Percentiles rank a stretch among this genome's conserved stretches.
Conservation (phyloP, 768 basidiomycete species). For the Phaeotremella fagi region DNA sequence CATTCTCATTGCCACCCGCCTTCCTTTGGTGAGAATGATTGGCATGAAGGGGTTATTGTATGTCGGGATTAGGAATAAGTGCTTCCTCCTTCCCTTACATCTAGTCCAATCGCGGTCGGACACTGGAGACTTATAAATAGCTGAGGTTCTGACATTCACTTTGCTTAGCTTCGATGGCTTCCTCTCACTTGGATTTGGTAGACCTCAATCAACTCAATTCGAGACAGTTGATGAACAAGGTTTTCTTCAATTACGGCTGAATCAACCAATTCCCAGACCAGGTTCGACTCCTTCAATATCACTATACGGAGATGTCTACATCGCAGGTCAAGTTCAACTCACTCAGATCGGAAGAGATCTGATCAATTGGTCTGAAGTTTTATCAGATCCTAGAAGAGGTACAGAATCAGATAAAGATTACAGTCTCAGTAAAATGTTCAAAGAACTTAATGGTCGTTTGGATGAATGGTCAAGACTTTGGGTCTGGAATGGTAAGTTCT, state of each 20-base stretch:
- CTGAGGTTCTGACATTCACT: too few relatives aligned
- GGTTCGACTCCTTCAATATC: constrained; percentile 14
- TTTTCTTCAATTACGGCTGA: constrained; percentile 24
- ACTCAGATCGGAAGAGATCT: constrained; percentile 36
- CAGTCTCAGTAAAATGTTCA: constrained; percentile 25
- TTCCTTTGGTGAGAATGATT: too few relatives aligned
- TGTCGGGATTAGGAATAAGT: too few relatives aligned
- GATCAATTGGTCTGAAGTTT: constrained; percentile 29
- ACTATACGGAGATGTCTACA: constrained; percentile 32
- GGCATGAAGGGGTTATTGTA: too few relatives aligned
- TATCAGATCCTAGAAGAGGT: constrained; percentile 15
- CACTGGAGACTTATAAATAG: too few relatives aligned
- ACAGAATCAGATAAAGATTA: constrained; percentile 27
- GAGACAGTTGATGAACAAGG: constrained; percentile 34
- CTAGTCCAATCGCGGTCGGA: too few relatives aligned
- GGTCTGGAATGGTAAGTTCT: constrained; percentile 34
- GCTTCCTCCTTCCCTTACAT: too few relatives aligned
- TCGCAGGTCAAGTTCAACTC: constrained; percentile 33
- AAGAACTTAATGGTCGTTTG: constrained; percentile 26
- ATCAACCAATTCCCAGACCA: constrained; percentile 19
- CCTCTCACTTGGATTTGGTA: constrained; percentile 34
- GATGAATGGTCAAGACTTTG: constrained; percentile 36
- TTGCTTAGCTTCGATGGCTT: constrained; percentile 28
- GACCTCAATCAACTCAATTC: constrained; percentile 33
- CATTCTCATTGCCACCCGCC: too few relatives aligned